These are phyloP conservation scores for Monilinia fructicola DNA, from an alignment of 2,329 filamentous ascomycete species.

Conservation along the genomic window DNA sequence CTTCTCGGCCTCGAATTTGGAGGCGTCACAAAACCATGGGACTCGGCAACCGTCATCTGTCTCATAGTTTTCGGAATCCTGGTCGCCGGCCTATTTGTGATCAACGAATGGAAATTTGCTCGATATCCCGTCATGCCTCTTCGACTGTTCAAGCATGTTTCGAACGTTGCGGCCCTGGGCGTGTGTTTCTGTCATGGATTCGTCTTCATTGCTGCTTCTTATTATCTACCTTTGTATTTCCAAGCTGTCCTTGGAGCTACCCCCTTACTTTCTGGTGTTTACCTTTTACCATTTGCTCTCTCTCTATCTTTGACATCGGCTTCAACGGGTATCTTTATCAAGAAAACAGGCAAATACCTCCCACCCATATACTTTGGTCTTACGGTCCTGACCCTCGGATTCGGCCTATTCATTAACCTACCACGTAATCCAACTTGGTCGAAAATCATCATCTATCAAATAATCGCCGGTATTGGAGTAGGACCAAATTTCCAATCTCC, in stretches of 20 bases:
- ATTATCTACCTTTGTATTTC: conserved; percentile 64
- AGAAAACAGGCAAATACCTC: conserved; percentile 65
- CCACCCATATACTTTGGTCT: conserved; percentile 60
- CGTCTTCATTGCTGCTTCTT: conserved; percentile 34
- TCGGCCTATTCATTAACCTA: conserved; percentile 63
- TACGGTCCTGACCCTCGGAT: conserved; percentile 60
- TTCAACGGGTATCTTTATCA: conserved; percentile 55
- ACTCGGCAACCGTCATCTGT: conserved; percentile 39
- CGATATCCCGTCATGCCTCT: conserved; percentile 77
- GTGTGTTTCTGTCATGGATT: conserved; percentile 74
- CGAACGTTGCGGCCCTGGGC: conserved; percentile 63
- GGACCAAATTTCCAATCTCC: conserved; percentile 70
- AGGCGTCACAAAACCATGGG: conserved; percentile 66
- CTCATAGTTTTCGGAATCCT: conserved; percentile 62
- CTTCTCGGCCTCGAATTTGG: conserved; percentile 85
- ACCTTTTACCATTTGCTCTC: conserved; percentile 69
- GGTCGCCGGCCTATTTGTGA: conserved; percentile 58
- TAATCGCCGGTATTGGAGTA: conserved; percentile 62
- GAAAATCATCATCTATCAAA: conserved; percentile 60
- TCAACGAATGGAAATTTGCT: conserved; percentile 72
- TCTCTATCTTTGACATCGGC: conserved; percentile 64
- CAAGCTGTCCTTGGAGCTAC: conserved; percentile 50
- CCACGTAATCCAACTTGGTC: conserved; percentile 52
- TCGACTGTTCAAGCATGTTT: conserved; percentile 64
- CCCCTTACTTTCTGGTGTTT: conserved; percentile 74